A percentile compares a stretch with the other conserved stretches of the same genome.
Conservation (phyloP, 352 stramenopile species). For the Globisporangium orthogonon region DNA sequence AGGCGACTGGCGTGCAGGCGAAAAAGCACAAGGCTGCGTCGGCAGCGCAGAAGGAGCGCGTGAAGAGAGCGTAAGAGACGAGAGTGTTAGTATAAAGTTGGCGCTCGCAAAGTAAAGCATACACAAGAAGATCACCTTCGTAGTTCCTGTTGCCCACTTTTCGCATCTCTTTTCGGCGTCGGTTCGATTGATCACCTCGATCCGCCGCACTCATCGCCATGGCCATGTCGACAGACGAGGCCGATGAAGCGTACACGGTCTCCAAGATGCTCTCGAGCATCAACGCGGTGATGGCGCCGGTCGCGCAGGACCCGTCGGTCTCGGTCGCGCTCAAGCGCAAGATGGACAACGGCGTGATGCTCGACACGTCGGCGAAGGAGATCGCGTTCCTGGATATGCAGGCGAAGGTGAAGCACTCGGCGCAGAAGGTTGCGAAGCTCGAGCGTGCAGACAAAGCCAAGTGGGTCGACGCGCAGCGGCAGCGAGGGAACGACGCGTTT, state of each 20-base stretch:
- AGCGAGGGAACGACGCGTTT: constrained; percentile 52
- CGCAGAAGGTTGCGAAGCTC: constrained; percentile 39
- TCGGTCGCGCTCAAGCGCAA: constrained; percentile 65
- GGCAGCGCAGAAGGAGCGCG: constrained; percentile 15
- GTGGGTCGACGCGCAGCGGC: constrained; percentile 41
- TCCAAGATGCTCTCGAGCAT: constrained; percentile 82
- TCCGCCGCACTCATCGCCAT: constrained; percentile 10
- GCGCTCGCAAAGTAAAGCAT: not conserved
- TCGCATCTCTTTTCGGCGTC: not conserved
- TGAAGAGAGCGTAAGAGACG: constrained; percentile 6
- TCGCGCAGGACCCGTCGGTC: constrained; percentile 33
- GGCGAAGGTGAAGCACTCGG: constrained; percentile 67
- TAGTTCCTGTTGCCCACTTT: not conserved
- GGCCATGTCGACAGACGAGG: constrained; percentile 1
- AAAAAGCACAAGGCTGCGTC: constrained; percentile 44
- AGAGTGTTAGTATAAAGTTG: not conserved
- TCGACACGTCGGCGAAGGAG: constrained; percentile 67
- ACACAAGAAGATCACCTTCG: not conserved
- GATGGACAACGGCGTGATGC: constrained; percentile 74
- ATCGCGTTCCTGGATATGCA: constrained; percentile 74
- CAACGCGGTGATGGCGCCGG: constrained; percentile 71
- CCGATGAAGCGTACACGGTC: constrained; percentile 62
- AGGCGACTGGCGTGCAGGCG: constrained; percentile 66
- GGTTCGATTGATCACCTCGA: not conserved
- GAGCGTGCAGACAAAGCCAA: constrained; percentile 24